Base-by-base conservation (phyloP, 441 rosid genomes). In the Corymbia calophylla region DNA sequence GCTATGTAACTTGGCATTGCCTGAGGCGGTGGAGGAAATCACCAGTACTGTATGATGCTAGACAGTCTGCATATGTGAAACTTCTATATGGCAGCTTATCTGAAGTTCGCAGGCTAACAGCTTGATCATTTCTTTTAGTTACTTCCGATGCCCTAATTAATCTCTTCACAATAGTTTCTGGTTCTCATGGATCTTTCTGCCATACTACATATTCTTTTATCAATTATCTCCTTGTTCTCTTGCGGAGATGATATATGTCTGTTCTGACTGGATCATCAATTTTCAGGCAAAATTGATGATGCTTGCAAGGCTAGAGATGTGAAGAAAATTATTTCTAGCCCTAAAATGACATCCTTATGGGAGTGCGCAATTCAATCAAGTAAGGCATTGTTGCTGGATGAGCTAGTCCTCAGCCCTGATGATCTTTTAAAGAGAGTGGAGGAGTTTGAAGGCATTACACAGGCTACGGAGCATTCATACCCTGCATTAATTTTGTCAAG, bases 281-380 rank as follows among this genome's bases (percentile, higher is more conserved):
- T 90, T 88, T 88, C 89, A 88, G 90, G 91, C 64, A 90, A 88
- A 88, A 60, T 32, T 91, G 91, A 91, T 31, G 89, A 91, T 25
- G 87, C 80, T 89, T 66, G 47, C 90, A 89, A 88, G 87, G 56
- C 54, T 23, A n/a, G 29, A 66, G 86, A 90, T 60, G 87, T 87
- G 66, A 91, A 87, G 70, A 87, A 87, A 29, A 92, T 91, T 89
- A 92, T 91, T 84, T 95, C 96, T 86, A 95, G 96, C 93, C 97
- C 97, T 60, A 95, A 95, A 93, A 97, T 96, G 99, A 93, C 93
- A 88, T 93, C 94, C 32, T 92, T 95, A 16, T 97, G 99, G 99
- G 92, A 94, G 89, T 93, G 92, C n/a, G 98, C 99, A 3, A 89
- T 96, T 19, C 97, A 95, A 87, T 94, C 96, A 35, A 95, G 92